Percentiles rank a stretch among this genome's conserved stretches.
Evolutionary conservation across 1,284 basidiomycete species (phyloP).

Genomic region (Ustilago xerochloae): DNA sequence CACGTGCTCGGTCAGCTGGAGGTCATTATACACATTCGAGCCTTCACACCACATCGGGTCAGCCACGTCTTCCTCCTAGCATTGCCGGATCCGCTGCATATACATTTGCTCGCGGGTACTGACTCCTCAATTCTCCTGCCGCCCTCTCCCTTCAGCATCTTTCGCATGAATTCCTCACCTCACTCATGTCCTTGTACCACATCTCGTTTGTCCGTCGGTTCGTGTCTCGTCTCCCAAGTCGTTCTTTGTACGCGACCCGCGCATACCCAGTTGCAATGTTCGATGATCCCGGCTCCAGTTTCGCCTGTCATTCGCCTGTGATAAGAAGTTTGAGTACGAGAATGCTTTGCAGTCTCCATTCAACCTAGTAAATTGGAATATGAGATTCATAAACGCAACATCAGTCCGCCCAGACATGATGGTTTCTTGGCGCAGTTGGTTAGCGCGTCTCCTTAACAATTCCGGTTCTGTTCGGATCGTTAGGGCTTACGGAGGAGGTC

Average conservation of each 20-base stretch:
- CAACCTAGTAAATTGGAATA: too few relatives aligned
- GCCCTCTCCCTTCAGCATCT: neutral
- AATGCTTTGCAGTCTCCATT: too few relatives aligned
- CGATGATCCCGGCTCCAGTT: too few relatives aligned
- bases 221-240: neutral
- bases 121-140: neutral
- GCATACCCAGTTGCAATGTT: conserved; percentile 8
- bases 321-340: too few relatives aligned
- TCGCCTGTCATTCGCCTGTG: neutral
- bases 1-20: too few relatives aligned
- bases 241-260: conserved; percentile 1
- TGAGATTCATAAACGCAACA: neutral
- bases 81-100: neutral
- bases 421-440: conserved; percentile 55
- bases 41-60: too few relatives aligned
- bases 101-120: neutral
- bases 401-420: neutral
- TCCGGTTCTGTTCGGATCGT: conserved; percentile 20
- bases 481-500: conserved; percentile 53
- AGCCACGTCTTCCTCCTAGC: neutral
- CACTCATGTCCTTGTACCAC: conserved; percentile 7
- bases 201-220: too few relatives aligned
- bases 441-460: conserved; percentile 57
- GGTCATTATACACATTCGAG: too few relatives aligned
- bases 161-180: conserved; percentile 1